A percentile compares a stretch with the other conserved stretches of the same genome.
These are phyloP conservation scores for Aspergillus sclerotioniger DNA, from an alignment of 495 filamentous ascomycete species.

Conservation along the genomic window DNA sequence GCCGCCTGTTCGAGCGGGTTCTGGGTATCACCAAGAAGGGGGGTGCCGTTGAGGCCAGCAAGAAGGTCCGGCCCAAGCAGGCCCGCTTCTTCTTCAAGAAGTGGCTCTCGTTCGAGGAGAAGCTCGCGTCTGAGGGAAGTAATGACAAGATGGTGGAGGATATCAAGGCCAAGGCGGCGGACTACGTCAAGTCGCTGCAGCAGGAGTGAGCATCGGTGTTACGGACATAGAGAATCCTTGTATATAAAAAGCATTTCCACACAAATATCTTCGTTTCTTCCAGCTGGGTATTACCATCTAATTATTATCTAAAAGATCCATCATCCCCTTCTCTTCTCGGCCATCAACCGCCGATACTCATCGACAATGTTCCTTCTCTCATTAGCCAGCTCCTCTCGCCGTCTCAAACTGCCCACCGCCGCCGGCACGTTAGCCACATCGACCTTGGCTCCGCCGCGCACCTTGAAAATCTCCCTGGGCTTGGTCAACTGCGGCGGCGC, in stretches of 20 bases:
- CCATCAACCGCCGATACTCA: constrained; percentile 79
- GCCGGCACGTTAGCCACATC: constrained; percentile 74
- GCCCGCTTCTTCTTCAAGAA: constrained; percentile 80
- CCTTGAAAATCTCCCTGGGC: constrained; percentile 68
- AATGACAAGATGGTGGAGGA: constrained; percentile 68
- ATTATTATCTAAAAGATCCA: background rate
- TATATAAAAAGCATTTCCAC: constrained; percentile 14
- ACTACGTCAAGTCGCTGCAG: constrained; percentile 61
- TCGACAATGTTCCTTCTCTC: constrained; percentile 77
- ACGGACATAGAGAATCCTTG: constrained; percentile 5
- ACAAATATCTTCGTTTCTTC: constrained; percentile 4
- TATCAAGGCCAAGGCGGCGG: constrained; percentile 70
- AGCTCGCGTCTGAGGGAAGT: constrained; percentile 50
- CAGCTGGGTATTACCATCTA: too few relatives aligned
- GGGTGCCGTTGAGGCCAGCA: constrained; percentile 29
- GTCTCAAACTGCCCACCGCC: constrained; percentile 72
- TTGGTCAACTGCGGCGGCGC: constrained; percentile 76
- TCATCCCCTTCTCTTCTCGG: constrained; percentile 49
- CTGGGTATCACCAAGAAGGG: constrained; percentile 58
- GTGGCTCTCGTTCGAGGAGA: constrained; percentile 79
- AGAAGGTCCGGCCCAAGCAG: constrained; percentile 64
- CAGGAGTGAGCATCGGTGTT: constrained; percentile 24
- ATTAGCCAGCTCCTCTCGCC: constrained; percentile 76
- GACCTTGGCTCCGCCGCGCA: constrained; percentile 63
- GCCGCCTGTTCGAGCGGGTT: constrained; percentile 80